phyloP scores from a whole-genome alignment of 2,329 filamentous ascomycete genomes.

The Dothiorella sarmentorum region DNA sequence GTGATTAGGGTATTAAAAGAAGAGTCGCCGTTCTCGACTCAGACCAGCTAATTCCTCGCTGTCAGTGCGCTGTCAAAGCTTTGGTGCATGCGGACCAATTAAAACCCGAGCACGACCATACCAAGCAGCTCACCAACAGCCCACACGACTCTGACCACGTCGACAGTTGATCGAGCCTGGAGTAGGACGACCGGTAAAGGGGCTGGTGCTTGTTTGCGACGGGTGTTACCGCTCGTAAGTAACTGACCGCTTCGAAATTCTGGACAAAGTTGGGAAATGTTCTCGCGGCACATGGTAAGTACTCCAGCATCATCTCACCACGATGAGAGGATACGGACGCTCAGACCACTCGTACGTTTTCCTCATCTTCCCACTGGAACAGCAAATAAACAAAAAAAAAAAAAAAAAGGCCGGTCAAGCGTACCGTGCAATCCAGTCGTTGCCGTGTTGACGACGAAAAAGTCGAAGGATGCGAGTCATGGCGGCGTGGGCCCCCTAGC shows the following conservation, averaged over 20 bases:
- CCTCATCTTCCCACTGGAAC: background rate
- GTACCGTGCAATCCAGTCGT: background rate
- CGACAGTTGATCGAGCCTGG: background rate
- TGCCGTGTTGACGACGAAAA: background rate
- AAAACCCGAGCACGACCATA: background rate
- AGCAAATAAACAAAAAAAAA: background rate
- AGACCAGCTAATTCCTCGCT: too few species aligned
- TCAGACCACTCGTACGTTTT: background rate
- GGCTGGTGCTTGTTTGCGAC: background rate
- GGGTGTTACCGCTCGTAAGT: background rate
- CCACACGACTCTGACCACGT: constrained; percentile 2
- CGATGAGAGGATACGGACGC: background rate
- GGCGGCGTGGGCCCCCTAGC: background rate
- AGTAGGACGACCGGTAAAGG: background rate
- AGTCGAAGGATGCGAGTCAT: background rate
- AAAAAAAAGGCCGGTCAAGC: background rate
- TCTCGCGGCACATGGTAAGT: background rate
- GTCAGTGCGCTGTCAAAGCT: background rate
- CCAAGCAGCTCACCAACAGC: background rate
- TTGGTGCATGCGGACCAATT: background rate
- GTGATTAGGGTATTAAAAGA: too few species aligned
- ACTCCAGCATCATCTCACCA: background rate
- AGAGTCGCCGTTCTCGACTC: too few species aligned
- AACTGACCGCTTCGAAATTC: background rate
- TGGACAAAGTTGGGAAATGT: background rate